A percentile compares a stretch with the other conserved stretches of the same genome.
phyloP scores from a whole-genome alignment of 1,284 basidiomycete genomes.

The Ustilago shanxiensis region DNA sequence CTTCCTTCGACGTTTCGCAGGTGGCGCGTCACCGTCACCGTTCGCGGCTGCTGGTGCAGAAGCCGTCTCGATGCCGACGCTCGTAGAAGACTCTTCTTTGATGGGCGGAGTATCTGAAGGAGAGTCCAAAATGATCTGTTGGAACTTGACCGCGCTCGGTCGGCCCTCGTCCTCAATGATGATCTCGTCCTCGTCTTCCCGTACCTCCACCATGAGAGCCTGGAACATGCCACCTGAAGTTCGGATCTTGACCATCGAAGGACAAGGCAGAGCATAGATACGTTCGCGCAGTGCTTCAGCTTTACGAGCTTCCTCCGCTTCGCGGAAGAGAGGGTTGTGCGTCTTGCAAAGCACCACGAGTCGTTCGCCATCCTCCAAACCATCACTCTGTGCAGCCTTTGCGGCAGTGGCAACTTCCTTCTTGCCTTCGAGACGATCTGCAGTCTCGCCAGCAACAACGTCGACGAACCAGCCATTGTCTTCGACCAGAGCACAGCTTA shows the following conservation, averaged over 20 bases:
- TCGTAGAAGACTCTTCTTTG: constrained; percentile 17
- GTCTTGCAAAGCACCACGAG: constrained; percentile 65
- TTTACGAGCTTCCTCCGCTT: constrained; percentile 51
- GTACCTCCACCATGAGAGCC: constrained; percentile 44
- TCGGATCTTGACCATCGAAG: constrained; percentile 50
- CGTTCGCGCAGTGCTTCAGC: constrained; percentile 47
- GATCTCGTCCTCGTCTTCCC: constrained; percentile 46
- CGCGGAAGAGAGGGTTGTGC: constrained; percentile 64
- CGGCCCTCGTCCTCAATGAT: constrained; percentile 52
- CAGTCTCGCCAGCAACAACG: constrained; percentile 46
- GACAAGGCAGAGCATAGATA: constrained; percentile 37
- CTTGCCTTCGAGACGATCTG: constrained; percentile 62
- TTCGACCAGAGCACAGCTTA: constrained; percentile 80
- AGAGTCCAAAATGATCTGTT: constrained; percentile 41
- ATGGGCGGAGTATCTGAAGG: constrained; percentile 7
- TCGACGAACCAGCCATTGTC: constrained; percentile 66
- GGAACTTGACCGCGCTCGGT: constrained; percentile 47
- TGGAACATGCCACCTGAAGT: constrained; percentile 55
- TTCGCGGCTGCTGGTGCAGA: not conserved
- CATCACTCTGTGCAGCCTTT: constrained; percentile 2
- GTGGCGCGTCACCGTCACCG: constrained; percentile 8
- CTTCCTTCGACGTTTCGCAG: constrained; percentile 38
- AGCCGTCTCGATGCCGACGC: too few relatives aligned
- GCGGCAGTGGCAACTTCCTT: constrained; percentile 13
- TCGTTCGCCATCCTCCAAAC: constrained; percentile 50